Base-by-base conservation (phyloP, 208 protist species). In the Acanthamoeba royreba region DNA sequence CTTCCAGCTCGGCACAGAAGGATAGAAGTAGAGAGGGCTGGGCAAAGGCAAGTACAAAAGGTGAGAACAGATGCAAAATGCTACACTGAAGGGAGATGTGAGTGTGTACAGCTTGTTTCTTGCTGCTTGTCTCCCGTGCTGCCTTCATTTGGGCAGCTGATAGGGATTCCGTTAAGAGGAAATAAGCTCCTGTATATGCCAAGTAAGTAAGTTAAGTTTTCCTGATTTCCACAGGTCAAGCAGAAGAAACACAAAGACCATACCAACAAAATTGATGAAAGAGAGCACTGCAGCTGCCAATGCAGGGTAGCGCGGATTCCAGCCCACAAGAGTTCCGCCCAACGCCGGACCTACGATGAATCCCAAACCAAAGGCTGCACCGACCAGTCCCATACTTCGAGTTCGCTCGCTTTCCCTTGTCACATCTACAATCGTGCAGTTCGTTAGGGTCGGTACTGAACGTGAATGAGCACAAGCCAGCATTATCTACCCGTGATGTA, bases 401-500 rank as follows among this genome's bases (percentile, higher is more conserved):
- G 77, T 58, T 13, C 77, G 77, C 77, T 87, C 77, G 77, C 45
- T 22, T 31, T 49, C 47, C 0, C 8, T 25, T 22, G 77, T 87
- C 28, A 49, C 46, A 22, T 87, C 77, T 87, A 40, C 22, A 79
- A 81, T n/a, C n/a, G n/a, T n/a, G n/a, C n/a, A n/a, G n/a, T n/a
- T n/a, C n/a, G n/a, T n/a, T n/a, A n/a, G n/a, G n/a, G n/a, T n/a
- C n/a, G n/a, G n/a, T n/a, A n/a, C n/a, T n/a, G n/a, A n/a, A n/a
- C n/a, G n/a, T n/a, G n/a, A n/a, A n/a, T n/a, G n/a, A n/a, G n/a
- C n/a, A n/a, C n/a, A n/a, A n/a, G n/a, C n/a, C n/a, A n/a, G n/a
- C n/a, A n/a, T n/a, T n/a, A n/a, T n/a, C n/a, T 83, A 87, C 77
- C 77, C 13, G 77, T 58, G 31, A 87, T 87, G 45, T 87, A 87